Base-by-base conservation (phyloP, 148 eudicot species). In the Camellia japonica region DNA sequence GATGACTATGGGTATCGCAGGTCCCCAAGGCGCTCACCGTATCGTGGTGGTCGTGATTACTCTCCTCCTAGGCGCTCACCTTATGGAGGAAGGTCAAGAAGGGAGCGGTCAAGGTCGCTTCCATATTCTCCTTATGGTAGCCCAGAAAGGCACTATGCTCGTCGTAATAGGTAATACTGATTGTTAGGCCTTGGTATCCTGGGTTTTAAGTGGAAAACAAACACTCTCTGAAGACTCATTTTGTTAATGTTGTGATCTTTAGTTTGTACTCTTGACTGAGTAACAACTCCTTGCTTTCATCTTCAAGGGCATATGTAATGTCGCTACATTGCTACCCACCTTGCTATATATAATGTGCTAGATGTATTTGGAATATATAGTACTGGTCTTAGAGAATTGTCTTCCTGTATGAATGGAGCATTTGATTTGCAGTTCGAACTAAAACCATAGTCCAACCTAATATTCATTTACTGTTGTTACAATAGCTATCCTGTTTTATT, bases 1-100 rank as follows among this genome's bases (percentile, higher is more conserved):
- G 95, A 96, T 82, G 94, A 92, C 80, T 91, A 91, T 82, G 93
- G 90, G 38, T 88, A 86, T 82, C 86, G 92, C 67, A 93, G 98
- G 82, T 94, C 99, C 69, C 97, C 98, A n/a, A 90, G 97, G 85
- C 92, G 90, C 30, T 88, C 98, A 0, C 94, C 97, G 9, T 93
- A 92, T 78, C 87, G 92, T 80, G 90, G 94, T 68, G 80, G 95
- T 44, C 89, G 93, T 18, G 97, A 90, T 71, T 93, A 90, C 78
- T 95, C 97, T n/a, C 95, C 96, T 47, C 95, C 96, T 47, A 87
- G 91, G 38, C 87, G 85, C 23, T 91, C 98, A 5, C 97, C 96
- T 63, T 88, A 87, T 82, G 92, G 91, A 44, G 94, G 92, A 81
- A 92, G 98, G 77, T 93, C 99, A 75, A 96, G 98, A 85, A 91